Evolutionary conservation across 164 flowering plant species (phyloP), one percentile per base, ranked within the genome.

Genomic region (Chloranthus sessilifolius): DNA sequence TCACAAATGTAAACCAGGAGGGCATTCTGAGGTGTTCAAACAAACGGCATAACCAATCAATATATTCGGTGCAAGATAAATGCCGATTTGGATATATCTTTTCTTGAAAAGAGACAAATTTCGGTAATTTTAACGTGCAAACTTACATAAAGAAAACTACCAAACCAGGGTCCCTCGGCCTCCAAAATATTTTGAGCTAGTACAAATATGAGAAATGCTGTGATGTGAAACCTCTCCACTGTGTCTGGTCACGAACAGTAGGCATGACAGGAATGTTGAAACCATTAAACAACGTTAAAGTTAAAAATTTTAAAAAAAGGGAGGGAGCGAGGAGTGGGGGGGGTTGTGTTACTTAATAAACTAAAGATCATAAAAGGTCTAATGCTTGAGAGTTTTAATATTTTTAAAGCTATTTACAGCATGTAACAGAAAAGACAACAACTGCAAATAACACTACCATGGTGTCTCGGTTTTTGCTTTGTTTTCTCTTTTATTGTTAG

Each of bases 121-220:
- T 11, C 15, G 50, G 15, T 62, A 1, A 7, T n/a, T n/a, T n/a
- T 14, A 24, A 44, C 11, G 2, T 14, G 7, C 28, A 12, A 29
- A 76, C 98, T 81, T 74, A 91, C 98, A 64, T 20, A 61, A 15
- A 88, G 58, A 53, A 92, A 92, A 71, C 67, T 88, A 52, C 71
- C 73, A 58, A 88, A 84, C 99, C 99, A 92, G 44, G 95, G 79
- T 47, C 89, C 94, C 66, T 92, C 99, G 17, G 96, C 95, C 75
- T 92, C 99, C 70, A 79, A 72, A 61, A 92, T 79, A 60, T 92
- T 88, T 68, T 92, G 99, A 62, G 95, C 99, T 28, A 92, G 77
- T 53, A 92, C 94, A 46, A 84, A 88, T 50, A 88, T 58, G 37
- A 92, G 35, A 66, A 82, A 92, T 56, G 99, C 86, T 39, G 83